Percentiles rank a stretch among this genome's conserved stretches.
These are phyloP conservation scores for Lactifluus piperatus DNA, from an alignment of 768 basidiomycete genomes.

Conservation along the genomic window DNA sequence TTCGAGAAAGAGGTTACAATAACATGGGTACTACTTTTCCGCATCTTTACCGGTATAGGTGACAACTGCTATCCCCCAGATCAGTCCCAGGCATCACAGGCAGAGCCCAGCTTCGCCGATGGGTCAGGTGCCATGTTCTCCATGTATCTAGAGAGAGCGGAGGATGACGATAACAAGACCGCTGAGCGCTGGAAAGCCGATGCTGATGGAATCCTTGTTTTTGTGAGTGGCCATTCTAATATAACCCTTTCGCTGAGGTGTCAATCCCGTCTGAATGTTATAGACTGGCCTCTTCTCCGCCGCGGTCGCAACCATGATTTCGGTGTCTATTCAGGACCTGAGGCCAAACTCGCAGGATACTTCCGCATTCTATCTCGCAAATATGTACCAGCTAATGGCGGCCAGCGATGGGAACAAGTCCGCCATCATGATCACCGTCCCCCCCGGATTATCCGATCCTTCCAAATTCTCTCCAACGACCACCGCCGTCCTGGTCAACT, in stretches of 20 bases:
- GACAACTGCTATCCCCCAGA: too few relatives aligned
- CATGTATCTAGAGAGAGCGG: neutral
- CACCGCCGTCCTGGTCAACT: too few relatives aligned
- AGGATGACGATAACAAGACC: neutral
- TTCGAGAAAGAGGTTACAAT: too few relatives aligned
- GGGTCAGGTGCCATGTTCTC: neutral
- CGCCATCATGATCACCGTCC: neutral
- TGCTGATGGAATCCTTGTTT: neutral
- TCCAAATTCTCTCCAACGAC: neutral
- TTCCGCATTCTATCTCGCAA: neutral
- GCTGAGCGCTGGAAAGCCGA: neutral
- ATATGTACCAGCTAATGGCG: neutral
- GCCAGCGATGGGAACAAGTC: neutral
- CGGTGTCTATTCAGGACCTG: neutral
- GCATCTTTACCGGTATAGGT: too few relatives aligned
- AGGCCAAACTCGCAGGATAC: neutral
- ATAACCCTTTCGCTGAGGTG: neutral
- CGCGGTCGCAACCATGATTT: neutral
- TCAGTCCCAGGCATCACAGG: too few relatives aligned
- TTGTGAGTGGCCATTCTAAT: neutral
- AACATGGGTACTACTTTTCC: too few relatives aligned
- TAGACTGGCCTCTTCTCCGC: neutral
- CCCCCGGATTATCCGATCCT: neutral
- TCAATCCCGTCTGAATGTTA: too few relatives aligned
- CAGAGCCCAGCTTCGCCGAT: neutral